These are phyloP conservation scores for Carex scoparia DNA, from an alignment of 176 grass and related monocot genomes.

Conservation along the genomic window DNA sequence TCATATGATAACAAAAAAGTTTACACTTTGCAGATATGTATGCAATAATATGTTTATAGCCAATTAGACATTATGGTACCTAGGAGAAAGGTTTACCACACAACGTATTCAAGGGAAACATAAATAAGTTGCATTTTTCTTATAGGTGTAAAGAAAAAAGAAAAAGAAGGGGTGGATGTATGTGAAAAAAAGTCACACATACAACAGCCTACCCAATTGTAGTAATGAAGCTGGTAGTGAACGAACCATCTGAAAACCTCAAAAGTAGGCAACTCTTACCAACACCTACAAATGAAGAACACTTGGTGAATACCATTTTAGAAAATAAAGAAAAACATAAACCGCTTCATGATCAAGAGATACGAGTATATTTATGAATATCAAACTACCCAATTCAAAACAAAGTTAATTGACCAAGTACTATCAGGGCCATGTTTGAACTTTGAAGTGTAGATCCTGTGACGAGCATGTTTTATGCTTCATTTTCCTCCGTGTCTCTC, in stretches of 20 bases:
- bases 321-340: background rate
- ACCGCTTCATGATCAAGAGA: background rate
- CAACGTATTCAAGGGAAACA: background rate
- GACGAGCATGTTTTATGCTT: background rate
- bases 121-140: background rate
- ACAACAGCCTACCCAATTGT: conserved; percentile 4
- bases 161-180: background rate
- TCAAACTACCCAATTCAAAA: background rate
- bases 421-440: background rate
- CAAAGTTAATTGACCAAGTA: background rate
- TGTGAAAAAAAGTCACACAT: background rate
- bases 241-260: conserved; percentile 6
- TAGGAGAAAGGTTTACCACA: background rate
- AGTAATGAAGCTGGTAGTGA: conserved; percentile 12
- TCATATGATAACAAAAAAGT: background rate
- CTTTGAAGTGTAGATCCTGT: background rate
- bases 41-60: background rate
- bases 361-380: background rate
- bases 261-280: conserved; percentile 13
- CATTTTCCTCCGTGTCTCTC: background rate
- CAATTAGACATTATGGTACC: background rate
- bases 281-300: conserved; percentile 3
- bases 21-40: background rate
- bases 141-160: too few relatives aligned
- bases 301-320: background rate